These are phyloP conservation scores for Spathaspora boniae DNA, from an alignment of 805 yeast species.

Conservation along the genomic window DNA sequence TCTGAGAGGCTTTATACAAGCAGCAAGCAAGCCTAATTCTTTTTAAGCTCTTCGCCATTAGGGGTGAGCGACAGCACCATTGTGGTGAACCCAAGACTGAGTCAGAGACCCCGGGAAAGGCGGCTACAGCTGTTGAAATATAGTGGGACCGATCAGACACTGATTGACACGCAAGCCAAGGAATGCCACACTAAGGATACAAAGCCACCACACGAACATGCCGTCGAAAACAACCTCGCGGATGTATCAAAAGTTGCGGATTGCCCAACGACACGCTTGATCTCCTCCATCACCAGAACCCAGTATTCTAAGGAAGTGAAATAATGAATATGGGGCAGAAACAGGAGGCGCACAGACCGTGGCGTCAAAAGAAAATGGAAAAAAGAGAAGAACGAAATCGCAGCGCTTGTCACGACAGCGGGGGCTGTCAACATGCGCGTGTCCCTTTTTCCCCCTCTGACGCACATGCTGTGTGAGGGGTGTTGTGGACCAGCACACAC, in stretches of 20 bases:
- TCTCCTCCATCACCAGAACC: slow-evolving; percentile 66
- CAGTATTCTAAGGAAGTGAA: slow-evolving; percentile 45
- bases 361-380: too few species aligned
- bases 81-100: too few species aligned
- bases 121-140: slow-evolving; percentile 7
- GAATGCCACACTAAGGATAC: slow-evolving; percentile 13
- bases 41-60: too few species aligned
- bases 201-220: slow-evolving; percentile 48
- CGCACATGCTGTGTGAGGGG: too few species aligned
- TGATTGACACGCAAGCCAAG: slow-evolving; percentile 8
- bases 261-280: slow-evolving; percentile 41
- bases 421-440: too few species aligned
- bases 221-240: slow-evolving; percentile 31
- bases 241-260: slow-evolving; percentile 47
- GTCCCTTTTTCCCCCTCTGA: too few species aligned
- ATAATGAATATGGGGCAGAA: slow-evolving; percentile 58
- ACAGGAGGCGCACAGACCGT: too few species aligned
- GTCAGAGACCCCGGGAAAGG: not conserved
- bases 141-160: slow-evolving; percentile 17
- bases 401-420: too few species aligned
- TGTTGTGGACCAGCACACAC: too few species aligned
- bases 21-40: too few species aligned
- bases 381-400: slow-evolving; percentile 6
- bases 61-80: too few species aligned
- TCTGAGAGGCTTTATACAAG: too few species aligned